phyloP scores from a whole-genome alignment of 208 protist species.

The Histomonas meleagridis region DNA sequence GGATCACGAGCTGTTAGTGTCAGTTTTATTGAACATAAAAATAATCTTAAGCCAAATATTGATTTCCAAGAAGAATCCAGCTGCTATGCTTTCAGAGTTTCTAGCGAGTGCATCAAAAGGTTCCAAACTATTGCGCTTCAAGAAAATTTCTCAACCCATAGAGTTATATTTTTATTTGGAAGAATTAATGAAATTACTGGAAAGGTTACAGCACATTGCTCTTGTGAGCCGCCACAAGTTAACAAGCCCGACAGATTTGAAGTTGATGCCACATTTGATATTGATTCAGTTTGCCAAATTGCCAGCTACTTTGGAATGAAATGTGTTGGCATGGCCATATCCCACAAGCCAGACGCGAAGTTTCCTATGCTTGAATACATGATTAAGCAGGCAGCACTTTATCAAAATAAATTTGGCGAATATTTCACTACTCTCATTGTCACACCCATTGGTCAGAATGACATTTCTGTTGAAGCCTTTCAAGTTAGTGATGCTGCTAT shows the following conservation, averaged over 20 bases:
- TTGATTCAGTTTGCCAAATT: background rate
- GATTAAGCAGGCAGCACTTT: background rate
- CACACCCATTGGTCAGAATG: background rate
- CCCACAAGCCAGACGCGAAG: background rate
- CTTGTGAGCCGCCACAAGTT: background rate
- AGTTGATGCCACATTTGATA: background rate
- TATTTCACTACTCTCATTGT: slow-evolving; percentile 20
- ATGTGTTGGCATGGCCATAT: slow-evolving; percentile 17
- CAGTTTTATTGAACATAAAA: background rate
- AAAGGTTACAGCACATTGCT: background rate
- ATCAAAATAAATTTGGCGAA: background rate
- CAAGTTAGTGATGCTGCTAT: background rate
- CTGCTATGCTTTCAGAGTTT: background rate
- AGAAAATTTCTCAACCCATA: background rate
- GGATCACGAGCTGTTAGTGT: background rate
- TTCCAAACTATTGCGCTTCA: background rate
- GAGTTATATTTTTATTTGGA: slow-evolving; percentile 29
- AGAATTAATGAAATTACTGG: background rate
- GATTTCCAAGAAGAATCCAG: background rate
- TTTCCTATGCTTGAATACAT: background rate
- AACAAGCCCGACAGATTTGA: background rate
- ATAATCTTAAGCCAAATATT: background rate
- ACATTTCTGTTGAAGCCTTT: background rate
- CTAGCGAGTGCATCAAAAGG: background rate
- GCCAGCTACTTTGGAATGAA: background rate